phyloP scores from a whole-genome alignment of 768 basidiomycete species.

The Termitomyces sp. region DNA sequence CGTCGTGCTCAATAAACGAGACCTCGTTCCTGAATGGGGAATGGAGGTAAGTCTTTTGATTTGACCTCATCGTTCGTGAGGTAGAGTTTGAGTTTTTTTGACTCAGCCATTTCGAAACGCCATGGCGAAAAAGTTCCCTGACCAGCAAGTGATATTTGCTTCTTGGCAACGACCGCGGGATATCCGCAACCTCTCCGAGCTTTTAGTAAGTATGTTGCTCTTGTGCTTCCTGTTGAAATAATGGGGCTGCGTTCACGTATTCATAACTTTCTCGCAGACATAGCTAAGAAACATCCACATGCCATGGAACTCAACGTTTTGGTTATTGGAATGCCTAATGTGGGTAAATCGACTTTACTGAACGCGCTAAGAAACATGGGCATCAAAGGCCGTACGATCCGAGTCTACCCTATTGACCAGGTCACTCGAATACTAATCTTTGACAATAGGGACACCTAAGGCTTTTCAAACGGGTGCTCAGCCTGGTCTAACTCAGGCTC shows the following conservation, averaged over 20 bases:
- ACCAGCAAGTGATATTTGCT: conserved; percentile 66
- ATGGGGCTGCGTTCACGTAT: conserved; percentile 1
- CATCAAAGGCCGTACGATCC: conserved; percentile 72
- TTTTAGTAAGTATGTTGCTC: conserved; percentile 68
- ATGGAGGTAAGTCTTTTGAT: conserved; percentile 62
- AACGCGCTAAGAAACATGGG: conserved; percentile 88
- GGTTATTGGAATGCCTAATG: conserved; percentile 98
- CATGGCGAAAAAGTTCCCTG: conserved; percentile 68
- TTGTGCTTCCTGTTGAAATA: conserved; percentile 9
- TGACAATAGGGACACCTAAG: conserved; percentile 67
- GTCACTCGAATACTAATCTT: conserved; percentile 4
- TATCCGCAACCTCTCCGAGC: conserved; percentile 58
- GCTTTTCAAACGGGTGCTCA: conserved; percentile 85
- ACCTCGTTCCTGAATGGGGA: conserved; percentile 87
- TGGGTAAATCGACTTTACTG: conserved; percentile 92
- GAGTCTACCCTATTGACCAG: conserved; percentile 4
- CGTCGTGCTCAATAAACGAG: conserved; percentile 90
- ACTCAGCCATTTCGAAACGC: conserved; percentile 69
- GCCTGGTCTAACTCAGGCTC: conserved; percentile 85
- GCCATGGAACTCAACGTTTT: conserved; percentile 81
- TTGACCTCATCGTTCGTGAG: conserved; percentile 2
- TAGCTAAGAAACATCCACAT: conserved; percentile 67
- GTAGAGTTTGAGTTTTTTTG: conserved; percentile 12
- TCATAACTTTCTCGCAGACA: conserved; percentile 37
- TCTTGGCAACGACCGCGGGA: conserved; percentile 68